A percentile compares a stretch with the other conserved stretches of the same genome.
Conservation (phyloP, 1,139 yeast genomes). For the Saccharomyces hybrid region DNA sequence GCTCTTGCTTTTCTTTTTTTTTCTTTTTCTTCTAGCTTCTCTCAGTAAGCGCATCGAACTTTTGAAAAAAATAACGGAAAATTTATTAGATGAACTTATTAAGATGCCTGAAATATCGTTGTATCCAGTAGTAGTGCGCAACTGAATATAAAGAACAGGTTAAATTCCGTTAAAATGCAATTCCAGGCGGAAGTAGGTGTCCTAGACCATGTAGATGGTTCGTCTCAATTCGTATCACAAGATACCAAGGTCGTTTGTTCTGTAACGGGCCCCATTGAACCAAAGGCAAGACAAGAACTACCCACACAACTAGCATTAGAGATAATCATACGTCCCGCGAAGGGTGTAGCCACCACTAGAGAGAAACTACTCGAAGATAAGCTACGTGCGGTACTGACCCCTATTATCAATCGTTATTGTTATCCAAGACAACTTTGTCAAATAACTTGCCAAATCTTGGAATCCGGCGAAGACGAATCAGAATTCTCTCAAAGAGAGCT, state of each 20-base stretch:
- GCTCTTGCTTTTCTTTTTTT: not conserved
- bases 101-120: not conserved
- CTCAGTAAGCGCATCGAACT: not conserved
- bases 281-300: slow-evolving; percentile 73
- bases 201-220: slow-evolving; percentile 68
- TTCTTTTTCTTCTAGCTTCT: slow-evolving; percentile 1
- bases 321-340: slow-evolving; percentile 70
- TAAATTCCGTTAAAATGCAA: slow-evolving; percentile 2
- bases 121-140: not conserved
- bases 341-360: slow-evolving; percentile 67
- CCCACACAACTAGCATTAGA: slow-evolving; percentile 77
- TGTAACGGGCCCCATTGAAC: slow-evolving; percentile 88
- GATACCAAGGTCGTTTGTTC: slow-evolving; percentile 60
- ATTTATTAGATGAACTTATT: not conserved
- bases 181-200: slow-evolving; percentile 25
- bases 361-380: slow-evolving; percentile 73
- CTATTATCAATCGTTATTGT: slow-evolving; percentile 54
- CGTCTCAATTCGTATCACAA: slow-evolving; percentile 50
- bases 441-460: slow-evolving; percentile 74
- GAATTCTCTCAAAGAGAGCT: slow-evolving; percentile 46
- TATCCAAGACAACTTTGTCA: slow-evolving; percentile 85
- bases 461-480: slow-evolving; percentile 44
- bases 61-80: not conserved
- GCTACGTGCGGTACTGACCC: slow-evolving; percentile 52
- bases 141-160: not conserved